A percentile compares a stretch with the other conserved stretches of the same genome.
phyloP scores from a whole-genome alignment of 352 stramenopile genomes.

The Phytopythium cucurbitacearum region DNA sequence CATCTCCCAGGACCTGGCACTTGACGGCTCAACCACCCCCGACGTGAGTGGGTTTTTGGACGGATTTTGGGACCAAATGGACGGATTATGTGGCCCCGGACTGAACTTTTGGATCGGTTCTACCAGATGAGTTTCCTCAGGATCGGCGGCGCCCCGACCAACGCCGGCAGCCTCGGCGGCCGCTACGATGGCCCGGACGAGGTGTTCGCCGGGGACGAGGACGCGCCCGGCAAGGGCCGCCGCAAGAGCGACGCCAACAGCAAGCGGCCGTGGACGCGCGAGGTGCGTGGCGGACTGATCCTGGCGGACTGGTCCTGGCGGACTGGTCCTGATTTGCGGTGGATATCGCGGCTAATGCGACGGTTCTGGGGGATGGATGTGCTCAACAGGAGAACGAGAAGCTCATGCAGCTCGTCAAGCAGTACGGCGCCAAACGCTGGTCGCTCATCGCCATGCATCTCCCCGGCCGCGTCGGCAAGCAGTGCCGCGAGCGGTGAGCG shows the following conservation, averaged over 20 bases:
- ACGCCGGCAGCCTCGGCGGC: constrained; percentile 21
- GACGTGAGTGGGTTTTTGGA: constrained; percentile 23
- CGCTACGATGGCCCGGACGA: constrained; percentile 45
- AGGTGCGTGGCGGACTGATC: constrained; percentile 16
- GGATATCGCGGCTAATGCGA: background rate
- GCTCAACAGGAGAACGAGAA: constrained; percentile 74
- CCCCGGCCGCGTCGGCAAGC: constrained; percentile 83
- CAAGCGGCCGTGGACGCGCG: constrained; percentile 81
- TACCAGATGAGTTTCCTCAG: constrained; percentile 10
- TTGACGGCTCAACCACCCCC: constrained; percentile 17
- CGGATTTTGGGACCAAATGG: too few species aligned
- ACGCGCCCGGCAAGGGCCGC: constrained; percentile 31
- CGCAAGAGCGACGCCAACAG: constrained; percentile 78
- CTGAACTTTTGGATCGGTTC: background rate
- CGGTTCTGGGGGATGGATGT: constrained; percentile 4
- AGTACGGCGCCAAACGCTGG: constrained; percentile 88
- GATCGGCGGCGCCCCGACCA: constrained; percentile 10
- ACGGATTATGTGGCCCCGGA: too few species aligned
- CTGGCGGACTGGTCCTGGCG: too few species aligned
- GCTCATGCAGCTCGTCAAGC: constrained; percentile 84
- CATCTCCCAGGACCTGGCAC: constrained; percentile 38
- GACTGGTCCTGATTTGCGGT: background rate
- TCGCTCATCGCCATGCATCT: constrained; percentile 88
- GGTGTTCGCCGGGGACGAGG: constrained; percentile 66
- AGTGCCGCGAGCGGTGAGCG: constrained; percentile 71